Conservation (phyloP, 306 rosid genomes). For the Dalbergia cultrata region DNA sequence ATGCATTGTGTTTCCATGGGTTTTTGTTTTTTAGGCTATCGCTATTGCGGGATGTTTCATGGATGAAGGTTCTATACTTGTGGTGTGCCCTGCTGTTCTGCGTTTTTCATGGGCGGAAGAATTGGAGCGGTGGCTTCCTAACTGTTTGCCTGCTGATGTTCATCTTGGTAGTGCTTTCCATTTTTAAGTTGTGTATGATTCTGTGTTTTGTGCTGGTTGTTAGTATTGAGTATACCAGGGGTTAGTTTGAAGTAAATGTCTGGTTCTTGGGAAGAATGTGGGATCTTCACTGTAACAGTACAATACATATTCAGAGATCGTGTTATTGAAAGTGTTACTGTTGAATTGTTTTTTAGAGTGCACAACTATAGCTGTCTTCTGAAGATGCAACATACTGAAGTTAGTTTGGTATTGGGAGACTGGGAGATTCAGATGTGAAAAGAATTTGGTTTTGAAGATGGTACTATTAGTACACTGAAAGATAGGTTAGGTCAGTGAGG, state of each 20-base stretch:
- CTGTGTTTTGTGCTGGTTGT: slow-evolving; percentile 24
- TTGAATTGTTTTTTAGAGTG: slow-evolving; percentile 10
- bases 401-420: neutral
- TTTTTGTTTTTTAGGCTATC: slow-evolving; percentile 69
- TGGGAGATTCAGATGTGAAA: neutral
- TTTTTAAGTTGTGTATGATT: neutral
- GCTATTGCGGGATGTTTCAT: slow-evolving; percentile 87
- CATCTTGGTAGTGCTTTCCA: slow-evolving; percentile 72
- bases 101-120: slow-evolving; percentile 98
- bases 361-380: slow-evolving; percentile 3
- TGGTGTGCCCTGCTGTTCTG: slow-evolving; percentile 95
- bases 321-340: neutral
- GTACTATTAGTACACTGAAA: neutral
- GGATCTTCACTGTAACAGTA: slow-evolving; percentile 9
- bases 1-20: neutral
- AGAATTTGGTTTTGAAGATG: slow-evolving; percentile 14
- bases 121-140: slow-evolving; percentile 94
- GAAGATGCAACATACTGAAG: neutral
- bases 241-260: neutral
- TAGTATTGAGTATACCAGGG: neutral
- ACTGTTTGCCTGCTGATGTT: slow-evolving; percentile 82
- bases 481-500: slow-evolving; percentile 25
- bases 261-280: slow-evolving; percentile 35
- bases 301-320: neutral
- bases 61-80: slow-evolving; percentile 84